Percentiles rank a stretch among this genome's conserved stretches.
Conservation (phyloP, 2,329 filamentous ascomycete species). For the Phyllosticta paracitricarpa region DNA sequence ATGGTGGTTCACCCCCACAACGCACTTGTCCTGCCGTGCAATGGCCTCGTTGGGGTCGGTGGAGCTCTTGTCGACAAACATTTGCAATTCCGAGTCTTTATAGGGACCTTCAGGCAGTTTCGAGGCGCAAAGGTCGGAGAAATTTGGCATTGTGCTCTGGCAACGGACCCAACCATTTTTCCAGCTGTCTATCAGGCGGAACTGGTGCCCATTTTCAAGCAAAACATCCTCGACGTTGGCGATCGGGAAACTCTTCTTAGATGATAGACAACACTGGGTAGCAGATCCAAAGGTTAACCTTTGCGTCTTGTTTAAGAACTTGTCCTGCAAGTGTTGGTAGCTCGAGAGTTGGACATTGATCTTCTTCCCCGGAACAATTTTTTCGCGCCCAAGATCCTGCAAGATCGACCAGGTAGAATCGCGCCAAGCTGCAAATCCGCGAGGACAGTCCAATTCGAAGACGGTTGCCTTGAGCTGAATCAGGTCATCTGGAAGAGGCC, state of each 20-base stretch:
- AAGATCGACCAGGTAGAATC: slow-evolving; percentile 5
- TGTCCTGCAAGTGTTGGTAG: neutral
- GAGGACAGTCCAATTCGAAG: slow-evolving; percentile 34
- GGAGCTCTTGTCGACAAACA: neutral
- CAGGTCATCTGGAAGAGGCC: slow-evolving; percentile 38
- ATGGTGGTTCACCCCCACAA: neutral
- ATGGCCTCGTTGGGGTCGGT: neutral
- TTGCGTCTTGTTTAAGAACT: neutral
- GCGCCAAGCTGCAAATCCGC: slow-evolving; percentile 3
- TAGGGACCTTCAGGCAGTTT: neutral
- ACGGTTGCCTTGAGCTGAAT: slow-evolving; percentile 35
- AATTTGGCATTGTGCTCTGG: neutral
- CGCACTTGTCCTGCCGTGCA: neutral
- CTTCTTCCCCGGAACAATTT: neutral
- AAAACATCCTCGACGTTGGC: slow-evolving; percentile 26
- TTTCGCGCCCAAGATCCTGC: neutral
- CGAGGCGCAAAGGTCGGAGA: neutral
- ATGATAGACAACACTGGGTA: slow-evolving; percentile 19
- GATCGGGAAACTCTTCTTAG: slow-evolving; percentile 13
- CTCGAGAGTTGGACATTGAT: neutral
- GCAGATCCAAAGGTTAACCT: neutral
- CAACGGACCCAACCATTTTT: neutral
- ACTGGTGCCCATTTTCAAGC: slow-evolving; percentile 34
- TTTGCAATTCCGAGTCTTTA: neutral
- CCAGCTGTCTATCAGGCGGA: slow-evolving; percentile 15